A percentile compares a stretch with the other conserved stretches of the same genome.
Evolutionary conservation across 371 early-diverging fungal species (phyloP).

Genomic region (Parasitella parasitica): DNA sequence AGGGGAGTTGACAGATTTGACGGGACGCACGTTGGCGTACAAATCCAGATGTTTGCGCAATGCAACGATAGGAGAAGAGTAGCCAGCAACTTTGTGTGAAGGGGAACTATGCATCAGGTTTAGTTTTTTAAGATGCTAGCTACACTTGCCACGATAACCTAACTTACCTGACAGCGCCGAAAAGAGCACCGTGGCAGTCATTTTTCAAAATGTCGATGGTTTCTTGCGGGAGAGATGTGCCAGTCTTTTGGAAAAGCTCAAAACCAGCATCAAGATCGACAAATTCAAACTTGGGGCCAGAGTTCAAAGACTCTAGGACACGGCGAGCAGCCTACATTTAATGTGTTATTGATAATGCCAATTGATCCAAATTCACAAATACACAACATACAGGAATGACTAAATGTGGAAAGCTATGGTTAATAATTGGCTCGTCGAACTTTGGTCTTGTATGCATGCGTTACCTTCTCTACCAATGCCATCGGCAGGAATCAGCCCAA

Average conservation of each 20-base stretch:
- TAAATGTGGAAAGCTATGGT: not conserved
- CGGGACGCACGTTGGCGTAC: constrained; percentile 94
- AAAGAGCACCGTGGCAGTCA: constrained; percentile 91
- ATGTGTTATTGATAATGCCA: not conserved
- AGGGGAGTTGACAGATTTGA: constrained; percentile 66
- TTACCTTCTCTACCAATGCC: constrained; percentile 91
- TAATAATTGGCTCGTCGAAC: not conserved
- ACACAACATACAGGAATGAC: constrained; percentile 30
- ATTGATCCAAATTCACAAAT: not conserved
- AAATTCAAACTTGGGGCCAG: constrained; percentile 71
- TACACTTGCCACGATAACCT: not conserved
- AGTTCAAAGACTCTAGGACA: constrained; percentile 75
- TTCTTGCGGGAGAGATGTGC: constrained; percentile 83
- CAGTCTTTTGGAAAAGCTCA: constrained; percentile 90
- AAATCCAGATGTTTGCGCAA: constrained; percentile 89
- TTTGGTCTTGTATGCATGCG: not conserved
- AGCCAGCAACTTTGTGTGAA: constrained; percentile 94
- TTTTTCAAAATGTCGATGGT: constrained; percentile 78
- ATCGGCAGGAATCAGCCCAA: constrained; percentile 93
- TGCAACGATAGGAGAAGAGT: constrained; percentile 94
- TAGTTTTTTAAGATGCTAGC: not conserved
- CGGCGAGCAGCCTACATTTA: constrained; percentile 77
- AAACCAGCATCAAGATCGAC: constrained; percentile 90
- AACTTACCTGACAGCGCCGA: constrained; percentile 91
- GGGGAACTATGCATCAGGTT: constrained; percentile 70